phyloP scores from a whole-genome alignment of 768 basidiomycete species.

The Lentinula sp. region DNA sequence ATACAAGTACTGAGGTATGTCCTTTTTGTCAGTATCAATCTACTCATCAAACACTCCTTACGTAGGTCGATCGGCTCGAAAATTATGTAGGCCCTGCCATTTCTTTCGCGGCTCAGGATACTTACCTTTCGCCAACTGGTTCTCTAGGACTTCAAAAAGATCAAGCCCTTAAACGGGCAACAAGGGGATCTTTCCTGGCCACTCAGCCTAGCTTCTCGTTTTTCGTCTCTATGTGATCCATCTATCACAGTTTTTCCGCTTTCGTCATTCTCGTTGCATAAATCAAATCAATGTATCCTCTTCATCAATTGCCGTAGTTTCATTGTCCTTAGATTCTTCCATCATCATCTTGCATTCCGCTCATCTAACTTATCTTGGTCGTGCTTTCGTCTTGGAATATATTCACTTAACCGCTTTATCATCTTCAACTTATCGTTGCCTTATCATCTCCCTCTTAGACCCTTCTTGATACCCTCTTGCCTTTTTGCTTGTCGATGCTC shows the following conservation, averaged over 20 bases:
- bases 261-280: not conserved
- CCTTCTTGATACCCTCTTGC: not conserved
- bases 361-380: not conserved
- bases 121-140: not conserved
- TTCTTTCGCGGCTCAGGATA: not conserved
- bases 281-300: not conserved
- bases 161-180: not conserved
- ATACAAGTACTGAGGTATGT: slow-evolving; percentile 2
- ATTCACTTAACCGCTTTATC: not conserved
- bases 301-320: not conserved
- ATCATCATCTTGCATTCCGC: not conserved
- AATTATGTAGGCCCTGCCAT: not conserved
- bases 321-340: not conserved
- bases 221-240: not conserved
- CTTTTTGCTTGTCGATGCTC: not conserved
- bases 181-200: not conserved
- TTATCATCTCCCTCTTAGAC: not conserved
- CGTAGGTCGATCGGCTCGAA: not conserved
- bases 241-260: not conserved
- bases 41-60: not conserved
- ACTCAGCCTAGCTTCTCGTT: not conserved
- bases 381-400: not conserved
- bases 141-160: not conserved
- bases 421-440: not conserved
- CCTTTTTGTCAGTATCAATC: not conserved